Percentiles rank a stretch among this genome's conserved stretches.
Conservation (phyloP, 345 rosid genomes). For the Heritiera littoralis region DNA sequence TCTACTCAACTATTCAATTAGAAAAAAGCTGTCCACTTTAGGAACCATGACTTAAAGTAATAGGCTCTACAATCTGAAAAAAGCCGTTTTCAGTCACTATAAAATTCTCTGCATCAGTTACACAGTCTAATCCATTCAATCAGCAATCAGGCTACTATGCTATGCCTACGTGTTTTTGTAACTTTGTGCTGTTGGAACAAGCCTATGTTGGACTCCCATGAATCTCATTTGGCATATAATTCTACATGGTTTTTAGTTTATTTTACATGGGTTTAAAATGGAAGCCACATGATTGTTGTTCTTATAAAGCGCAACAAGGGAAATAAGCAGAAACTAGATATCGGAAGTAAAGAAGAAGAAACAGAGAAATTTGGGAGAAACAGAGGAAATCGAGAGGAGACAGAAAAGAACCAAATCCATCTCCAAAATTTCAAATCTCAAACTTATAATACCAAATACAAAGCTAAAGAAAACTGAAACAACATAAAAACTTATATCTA, state of each 20-base stretch:
- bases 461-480: no score
- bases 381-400: background rate
- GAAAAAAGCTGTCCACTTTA: background rate
- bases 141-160: background rate
- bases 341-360: background rate
- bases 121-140: background rate
- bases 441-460: background rate
- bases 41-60: background rate
- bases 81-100: background rate
- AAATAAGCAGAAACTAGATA: background rate
- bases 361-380: background rate
- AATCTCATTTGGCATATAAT: background rate
- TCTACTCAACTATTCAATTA: background rate
- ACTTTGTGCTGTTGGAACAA: background rate
- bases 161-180: background rate
- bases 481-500: background rate
- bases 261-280: background rate
- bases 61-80: background rate
- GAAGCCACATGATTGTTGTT: background rate
- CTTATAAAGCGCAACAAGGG: background rate
- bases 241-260: background rate
- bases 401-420: background rate
- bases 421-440: constrained; percentile 3
- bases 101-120: background rate
- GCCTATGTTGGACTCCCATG: background rate